Conservation (phyloP, 352 stramenopile genomes). For the Globisporangium lucens region DNA sequence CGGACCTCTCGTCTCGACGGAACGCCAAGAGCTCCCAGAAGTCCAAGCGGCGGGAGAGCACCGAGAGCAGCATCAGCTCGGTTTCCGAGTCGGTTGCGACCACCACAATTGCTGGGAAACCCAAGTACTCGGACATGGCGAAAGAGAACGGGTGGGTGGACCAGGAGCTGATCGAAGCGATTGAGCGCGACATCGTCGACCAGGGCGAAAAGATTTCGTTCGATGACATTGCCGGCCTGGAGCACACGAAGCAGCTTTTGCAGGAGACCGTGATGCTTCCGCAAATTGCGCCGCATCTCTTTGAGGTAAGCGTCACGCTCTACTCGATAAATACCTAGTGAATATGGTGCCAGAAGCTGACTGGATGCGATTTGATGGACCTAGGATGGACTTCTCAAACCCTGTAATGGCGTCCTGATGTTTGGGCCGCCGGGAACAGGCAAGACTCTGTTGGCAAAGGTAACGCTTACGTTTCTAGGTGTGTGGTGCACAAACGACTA, state of each 20-base stretch:
- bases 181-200: constrained; percentile 86
- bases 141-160: constrained; percentile 72
- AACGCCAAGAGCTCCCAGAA: constrained; percentile 9
- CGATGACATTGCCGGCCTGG: constrained; percentile 68
- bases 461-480: not conserved
- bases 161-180: constrained; percentile 80
- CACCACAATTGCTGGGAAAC: constrained; percentile 24
- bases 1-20: constrained; percentile 9
- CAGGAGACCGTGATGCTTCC: constrained; percentile 86
- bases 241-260: constrained; percentile 79
- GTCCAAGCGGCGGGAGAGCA: constrained; percentile 19
- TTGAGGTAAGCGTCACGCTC: constrained; percentile 35
- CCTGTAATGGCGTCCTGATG: constrained; percentile 82
- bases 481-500: not conserved
- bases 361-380: not conserved
- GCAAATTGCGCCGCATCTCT: constrained; percentile 80
- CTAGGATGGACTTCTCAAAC: constrained; percentile 73
- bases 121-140: constrained; percentile 78
- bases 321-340: too few species aligned
- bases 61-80: constrained; percentile 12
- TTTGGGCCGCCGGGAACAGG: constrained; percentile 88
- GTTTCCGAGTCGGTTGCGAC: not conserved
- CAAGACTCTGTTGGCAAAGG: constrained; percentile 86
- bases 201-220: constrained; percentile 65
- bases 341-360: too few species aligned